Conservation (phyloP, 2,329 filamentous ascomycete genomes). For the Fusarium sp. region DNA sequence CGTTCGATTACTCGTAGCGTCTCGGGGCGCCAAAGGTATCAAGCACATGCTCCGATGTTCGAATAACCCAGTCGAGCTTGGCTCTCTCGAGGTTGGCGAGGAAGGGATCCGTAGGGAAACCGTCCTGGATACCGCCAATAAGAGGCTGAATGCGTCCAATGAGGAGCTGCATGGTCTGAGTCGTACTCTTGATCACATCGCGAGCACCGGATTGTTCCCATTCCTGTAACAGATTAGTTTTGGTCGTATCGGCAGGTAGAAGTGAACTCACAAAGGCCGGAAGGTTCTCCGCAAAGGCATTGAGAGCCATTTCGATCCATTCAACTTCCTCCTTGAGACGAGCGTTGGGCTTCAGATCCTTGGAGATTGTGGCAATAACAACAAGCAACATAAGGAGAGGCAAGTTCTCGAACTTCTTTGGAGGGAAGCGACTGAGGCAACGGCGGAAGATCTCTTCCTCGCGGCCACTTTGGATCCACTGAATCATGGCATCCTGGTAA, state of each 20-base stretch:
- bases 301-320: conserved; percentile 72
- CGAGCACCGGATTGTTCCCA: conserved; percentile 54
- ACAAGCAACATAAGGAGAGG: conserved; percentile 73
- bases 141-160: conserved; percentile 53
- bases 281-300: conserved; percentile 62
- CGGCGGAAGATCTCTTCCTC: conserved; percentile 72
- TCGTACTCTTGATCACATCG: conserved; percentile 55
- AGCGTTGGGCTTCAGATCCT: conserved; percentile 65
- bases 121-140: conserved; percentile 51
- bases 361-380: conserved; percentile 72
- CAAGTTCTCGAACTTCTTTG: conserved; percentile 63
- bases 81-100: conserved; percentile 53
- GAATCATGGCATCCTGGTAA: conserved; percentile 72
- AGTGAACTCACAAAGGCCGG: conserved; percentile 61
- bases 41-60: conserved; percentile 53
- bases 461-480: conserved; percentile 74
- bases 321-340: conserved; percentile 67
- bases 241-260: not conserved
- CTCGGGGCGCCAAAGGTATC: conserved; percentile 48
- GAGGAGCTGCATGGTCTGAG: conserved; percentile 55
- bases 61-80: conserved; percentile 56
- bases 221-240: conserved; percentile 49
- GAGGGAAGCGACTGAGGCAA: conserved; percentile 54
- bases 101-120: conserved; percentile 56
- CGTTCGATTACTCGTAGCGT: conserved; percentile 48